Evolutionary conservation across 805 yeast species (phyloP), one percentile per base, ranked within the genome.

Genomic region (Spencermartinsiella europaea): DNA sequence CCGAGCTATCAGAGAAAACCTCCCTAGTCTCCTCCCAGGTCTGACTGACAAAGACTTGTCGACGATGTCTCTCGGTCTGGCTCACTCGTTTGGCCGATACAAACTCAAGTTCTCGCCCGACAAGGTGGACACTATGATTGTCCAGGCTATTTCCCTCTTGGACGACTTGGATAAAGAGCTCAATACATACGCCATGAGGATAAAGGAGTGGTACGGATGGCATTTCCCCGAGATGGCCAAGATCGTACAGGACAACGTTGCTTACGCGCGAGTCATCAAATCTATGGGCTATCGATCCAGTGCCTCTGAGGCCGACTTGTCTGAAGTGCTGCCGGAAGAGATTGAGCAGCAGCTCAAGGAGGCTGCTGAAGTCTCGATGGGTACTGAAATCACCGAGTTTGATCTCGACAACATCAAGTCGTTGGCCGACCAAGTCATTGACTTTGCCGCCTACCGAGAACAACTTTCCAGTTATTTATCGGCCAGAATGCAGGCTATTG

Each of bases 171-270:
- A 93, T 74, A 93, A 93, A 73, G 99, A 93, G 70, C 79, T 93
- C 61, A 93, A 93, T 74, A 93, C 97, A 44, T 93, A 91, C 62
- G 96, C 98, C 57, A 93, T 93, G 99, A 83, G 99, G 75, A 81
- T 91, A 72, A 93, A 91, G 74, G 99, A 93, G 74, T 93, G 99
- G 99, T 93, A 93, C 73, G 99, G 99, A 56, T 93, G 99, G 99
- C 99, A 93, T 71, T 93, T 93, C 83, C 99, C 99, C 34, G 99
- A 93, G 71, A 80, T 93, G 80, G 96, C 97, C 62, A 93, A 93
- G 78, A 88, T 91, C 68, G 85, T 93, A 60, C 81, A 84, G 57
- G 99, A 91, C 72, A 90, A 96, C 56, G 91, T 87, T 60, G 97
- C 97, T 40, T 91, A 81, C 69, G 98, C 98, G 52, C 84, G 95